Conservation (phyloP, 2,329 filamentous ascomycete genomes). For the Ceratocystis colombiana region DNA sequence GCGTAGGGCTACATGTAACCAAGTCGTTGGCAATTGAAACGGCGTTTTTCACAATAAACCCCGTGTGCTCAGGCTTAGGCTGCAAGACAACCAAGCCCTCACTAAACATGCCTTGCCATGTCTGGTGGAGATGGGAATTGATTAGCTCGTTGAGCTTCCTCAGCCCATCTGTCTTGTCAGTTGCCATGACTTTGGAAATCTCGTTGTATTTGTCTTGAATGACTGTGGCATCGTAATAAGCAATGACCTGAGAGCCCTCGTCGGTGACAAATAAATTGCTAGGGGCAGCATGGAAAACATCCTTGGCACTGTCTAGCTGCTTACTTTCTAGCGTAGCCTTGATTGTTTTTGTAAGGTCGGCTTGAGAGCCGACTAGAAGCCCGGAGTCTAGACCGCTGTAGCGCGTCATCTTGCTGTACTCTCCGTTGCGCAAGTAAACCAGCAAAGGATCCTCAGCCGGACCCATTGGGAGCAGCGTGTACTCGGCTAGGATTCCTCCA, state of each 20-base stretch:
- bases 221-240: constrained; percentile 59
- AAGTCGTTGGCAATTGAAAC: constrained; percentile 65
- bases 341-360: constrained; percentile 53
- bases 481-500: constrained; percentile 67
- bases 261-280: constrained; percentile 56
- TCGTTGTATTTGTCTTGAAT: constrained; percentile 57
- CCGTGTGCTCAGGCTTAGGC: constrained; percentile 65
- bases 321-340: constrained; percentile 48
- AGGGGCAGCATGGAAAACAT: constrained; percentile 52
- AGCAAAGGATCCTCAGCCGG: constrained; percentile 62
- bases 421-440: constrained; percentile 60
- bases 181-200: constrained; percentile 52
- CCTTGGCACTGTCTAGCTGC: constrained; percentile 47
- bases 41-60: constrained; percentile 58
- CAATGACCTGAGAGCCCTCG: constrained; percentile 54
- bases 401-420: constrained; percentile 62
- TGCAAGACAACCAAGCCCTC: constrained; percentile 73
- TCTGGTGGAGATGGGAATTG: constrained; percentile 72
- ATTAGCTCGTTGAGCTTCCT: constrained; percentile 62
- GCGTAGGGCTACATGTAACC: constrained; percentile 61
- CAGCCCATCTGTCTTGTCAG: constrained; percentile 51
- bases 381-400: constrained; percentile 63
- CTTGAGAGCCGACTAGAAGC: constrained; percentile 61
- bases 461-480: constrained; percentile 77
- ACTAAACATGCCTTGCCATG: constrained; percentile 71